Evolutionary conservation across 176 grass and related monocot genomes (phyloP), one percentile per base, ranked within the genome.

Genomic region (Oryza brachyantha): DNA sequence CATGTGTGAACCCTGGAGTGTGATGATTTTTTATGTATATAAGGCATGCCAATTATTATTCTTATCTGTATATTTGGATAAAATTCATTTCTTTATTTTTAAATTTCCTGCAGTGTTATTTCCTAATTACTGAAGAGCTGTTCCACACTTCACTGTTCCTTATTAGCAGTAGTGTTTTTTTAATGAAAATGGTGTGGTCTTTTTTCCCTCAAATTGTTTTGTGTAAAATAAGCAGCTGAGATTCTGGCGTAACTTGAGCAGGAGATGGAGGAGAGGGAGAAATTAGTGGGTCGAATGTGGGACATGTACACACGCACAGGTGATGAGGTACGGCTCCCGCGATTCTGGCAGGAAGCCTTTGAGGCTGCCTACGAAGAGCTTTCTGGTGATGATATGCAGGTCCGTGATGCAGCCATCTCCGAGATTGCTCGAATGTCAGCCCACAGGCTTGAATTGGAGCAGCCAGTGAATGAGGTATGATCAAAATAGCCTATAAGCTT

Each of bases 221-320:
- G 9, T 29, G 22, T 13, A 61, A 67, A 52, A 70, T 68, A 65
- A 43, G 42, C 36, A 43, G 14, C 61, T 79, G 14, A 83, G 2
- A 21, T 31, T 41, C 4, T 9, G 17, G 16, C 52, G 4, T 70
- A 34, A 74, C 14, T 61, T 76, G 57, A 25, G 1, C 73, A 99
- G 96, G 96, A 99, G 62, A 85, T 95, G 85, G 90, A 95, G 88
- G 92, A 99, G 77, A 99, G 90, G 86, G 87, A 89, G 74, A 98
- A 93, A 78, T 45, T 95, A 48, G 88, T 93, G 34, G 84, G 86
- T n/a, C 86, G 83, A 60, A 99, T 93, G 92, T 99, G 92, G 88
- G 96, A 93, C 65, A 87, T 92, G 66, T 99, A 99, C 81, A 81
- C 90, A 36, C 88, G 93, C 52, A 93, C 74, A 8, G 69, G 81